These are phyloP conservation scores for Fonsecaea erecta DNA, from an alignment of 2,329 filamentous ascomycete species.

Conservation along the genomic window DNA sequence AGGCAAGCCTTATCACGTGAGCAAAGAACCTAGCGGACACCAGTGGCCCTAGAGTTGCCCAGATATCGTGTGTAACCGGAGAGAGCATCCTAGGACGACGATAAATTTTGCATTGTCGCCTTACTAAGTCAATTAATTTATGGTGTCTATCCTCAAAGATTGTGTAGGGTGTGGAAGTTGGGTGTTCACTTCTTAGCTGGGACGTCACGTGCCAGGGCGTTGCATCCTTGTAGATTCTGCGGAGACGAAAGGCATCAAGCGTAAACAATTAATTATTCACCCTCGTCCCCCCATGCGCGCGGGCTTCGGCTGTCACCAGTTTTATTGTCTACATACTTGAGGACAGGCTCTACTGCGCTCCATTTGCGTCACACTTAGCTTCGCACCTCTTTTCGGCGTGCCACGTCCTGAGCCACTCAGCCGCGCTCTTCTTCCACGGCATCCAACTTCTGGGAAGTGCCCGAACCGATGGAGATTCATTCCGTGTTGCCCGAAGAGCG, in stretches of 20 bases:
- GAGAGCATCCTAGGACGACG: background rate
- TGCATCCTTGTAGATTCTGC: background rate
- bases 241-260: background rate
- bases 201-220: background rate
- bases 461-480: conserved; percentile 63
- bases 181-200: background rate
- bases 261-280: conserved; percentile 18
- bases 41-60: background rate
- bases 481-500: conserved; percentile 67
- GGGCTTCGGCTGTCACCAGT: background rate
- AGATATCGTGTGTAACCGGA: background rate
- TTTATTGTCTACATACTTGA: background rate
- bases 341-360: background rate
- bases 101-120: background rate
- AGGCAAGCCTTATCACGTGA: conserved; percentile 17
- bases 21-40: no score
- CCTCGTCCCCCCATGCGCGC: background rate
- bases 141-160: background rate
- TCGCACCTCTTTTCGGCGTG: no score
- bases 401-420: background rate
- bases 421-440: background rate
- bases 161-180: background rate
- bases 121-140: background rate
- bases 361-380: background rate
- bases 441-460: background rate